A percentile compares a stretch with the other conserved stretches of the same genome.
Evolutionary conservation across 495 filamentous ascomycete species (phyloP).

Genomic region (Tirmania nivea): DNA sequence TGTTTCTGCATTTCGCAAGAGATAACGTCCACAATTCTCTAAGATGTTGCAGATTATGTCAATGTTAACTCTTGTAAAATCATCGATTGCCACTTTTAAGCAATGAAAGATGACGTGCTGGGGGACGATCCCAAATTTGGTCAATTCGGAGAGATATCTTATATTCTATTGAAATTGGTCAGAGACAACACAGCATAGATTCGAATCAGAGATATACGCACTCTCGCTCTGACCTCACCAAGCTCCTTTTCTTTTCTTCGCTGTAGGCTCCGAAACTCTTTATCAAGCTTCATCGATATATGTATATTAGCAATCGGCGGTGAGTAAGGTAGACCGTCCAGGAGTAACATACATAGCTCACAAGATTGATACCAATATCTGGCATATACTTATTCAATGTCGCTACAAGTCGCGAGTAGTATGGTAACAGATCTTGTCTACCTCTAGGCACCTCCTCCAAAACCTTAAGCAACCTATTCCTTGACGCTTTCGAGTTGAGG

Average conservation of each 20-base stretch:
- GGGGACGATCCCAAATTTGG: conserved; percentile 93
- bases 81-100: conserved; percentile 88
- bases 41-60: conserved; percentile 95
- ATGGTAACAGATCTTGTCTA: conserved; percentile 72
- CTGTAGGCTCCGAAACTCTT: conserved; percentile 91
- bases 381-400: conserved; percentile 86
- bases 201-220: background rate
- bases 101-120: conserved; percentile 99
- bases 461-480: conserved; percentile 81
- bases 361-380: conserved; percentile 77
- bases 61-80: conserved; percentile 96
- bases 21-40: conserved; percentile 89
- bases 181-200: too few relatives aligned
- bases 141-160: conserved; percentile 88
- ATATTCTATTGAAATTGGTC: conserved; percentile 34
- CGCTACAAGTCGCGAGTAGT: conserved; percentile 78
- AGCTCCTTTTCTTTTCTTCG: conserved; percentile 96
- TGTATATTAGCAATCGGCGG: background rate
- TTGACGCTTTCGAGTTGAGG: conserved; percentile 91
- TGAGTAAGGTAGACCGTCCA: background rate
- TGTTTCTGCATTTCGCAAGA: conserved; percentile 84
- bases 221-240: conserved; percentile 68
- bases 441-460: conserved; percentile 88
- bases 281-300: conserved; percentile 36
- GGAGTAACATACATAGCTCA: conserved; percentile 34